Evolutionary conservation across 768 basidiomycete species (phyloP).

Genomic region (Tricholoma furcatifolium): DNA sequence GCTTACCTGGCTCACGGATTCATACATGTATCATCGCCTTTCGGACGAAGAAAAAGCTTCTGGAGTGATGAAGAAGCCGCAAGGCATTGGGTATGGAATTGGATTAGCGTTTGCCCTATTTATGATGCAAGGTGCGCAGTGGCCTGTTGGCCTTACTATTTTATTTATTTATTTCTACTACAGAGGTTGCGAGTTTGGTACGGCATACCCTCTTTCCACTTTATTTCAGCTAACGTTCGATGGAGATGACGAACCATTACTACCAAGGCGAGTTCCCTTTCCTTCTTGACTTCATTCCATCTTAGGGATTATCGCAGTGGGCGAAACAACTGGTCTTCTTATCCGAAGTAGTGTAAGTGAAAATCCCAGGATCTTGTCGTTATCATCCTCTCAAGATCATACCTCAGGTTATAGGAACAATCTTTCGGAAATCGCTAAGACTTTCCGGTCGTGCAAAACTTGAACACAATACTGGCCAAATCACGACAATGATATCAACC

Average conservation of each 20-base stretch:
- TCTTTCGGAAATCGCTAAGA: conserved; percentile 51
- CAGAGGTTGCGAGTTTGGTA: conserved; percentile 35
- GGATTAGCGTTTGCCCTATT: conserved; percentile 50
- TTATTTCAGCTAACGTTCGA: not conserved
- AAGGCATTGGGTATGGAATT: conserved; percentile 50
- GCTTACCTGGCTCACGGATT: conserved; percentile 43
- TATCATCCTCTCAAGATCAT: not conserved
- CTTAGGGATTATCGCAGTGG: conserved; percentile 5
- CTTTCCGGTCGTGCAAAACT: conserved; percentile 45
- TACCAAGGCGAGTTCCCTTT: conserved; percentile 12
- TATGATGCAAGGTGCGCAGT: conserved; percentile 47
- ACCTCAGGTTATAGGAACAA: conserved; percentile 28
- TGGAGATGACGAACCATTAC: conserved; percentile 24
- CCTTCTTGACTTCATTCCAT: not conserved
- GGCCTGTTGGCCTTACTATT: not conserved
- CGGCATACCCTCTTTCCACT: not conserved
- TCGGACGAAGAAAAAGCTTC: conserved; percentile 27
- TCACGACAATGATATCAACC: conserved; percentile 48
- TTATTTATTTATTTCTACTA: not conserved
- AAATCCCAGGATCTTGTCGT: not conserved
- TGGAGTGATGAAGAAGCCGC: conserved; percentile 30
- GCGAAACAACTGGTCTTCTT: conserved; percentile 15
- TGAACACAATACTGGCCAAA: conserved; percentile 43
- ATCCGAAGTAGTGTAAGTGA: conserved; percentile 18
- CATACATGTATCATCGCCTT: conserved; percentile 35